These are phyloP conservation scores for Theobroma cacao DNA, from an alignment of 345 rosid species.

Conservation along the genomic window DNA sequence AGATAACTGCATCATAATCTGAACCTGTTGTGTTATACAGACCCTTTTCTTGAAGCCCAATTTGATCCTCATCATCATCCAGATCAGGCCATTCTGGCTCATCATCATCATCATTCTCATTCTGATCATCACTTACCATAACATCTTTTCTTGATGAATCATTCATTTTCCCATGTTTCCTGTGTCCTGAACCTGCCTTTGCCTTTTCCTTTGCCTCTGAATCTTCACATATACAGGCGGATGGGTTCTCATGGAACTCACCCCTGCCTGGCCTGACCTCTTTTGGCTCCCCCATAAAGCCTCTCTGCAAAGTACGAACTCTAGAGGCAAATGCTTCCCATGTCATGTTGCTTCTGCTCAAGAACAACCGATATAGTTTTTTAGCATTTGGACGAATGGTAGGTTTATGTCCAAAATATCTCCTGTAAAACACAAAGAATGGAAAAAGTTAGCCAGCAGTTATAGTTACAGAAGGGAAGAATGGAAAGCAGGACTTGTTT, in stretches of 20 bases:
- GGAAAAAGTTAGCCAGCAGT: conserved; percentile 14
- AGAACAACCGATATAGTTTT: conserved; percentile 72
- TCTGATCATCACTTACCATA: conserved; percentile 35
- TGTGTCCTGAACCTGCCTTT: conserved; percentile 29
- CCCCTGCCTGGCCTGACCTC: conserved; percentile 95
- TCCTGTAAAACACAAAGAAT: conserved; percentile 43
- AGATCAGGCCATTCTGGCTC: conserved; percentile 63
- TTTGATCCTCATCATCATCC: conserved; percentile 60
- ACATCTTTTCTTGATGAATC: conserved; percentile 31
- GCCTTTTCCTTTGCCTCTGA: conserved; percentile 46
- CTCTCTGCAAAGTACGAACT: conserved; percentile 71
- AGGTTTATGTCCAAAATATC: conserved; percentile 89
- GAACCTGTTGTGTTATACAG: conserved; percentile 41
- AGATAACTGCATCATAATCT: conserved; percentile 53
- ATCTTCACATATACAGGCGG: conserved; percentile 82
- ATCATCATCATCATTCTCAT: conserved; percentile 43
- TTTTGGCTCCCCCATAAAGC: conserved; percentile 96
- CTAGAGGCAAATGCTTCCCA: conserved; percentile 90
- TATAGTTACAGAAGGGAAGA: neutral
- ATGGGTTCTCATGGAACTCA: conserved; percentile 96
- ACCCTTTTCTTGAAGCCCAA: conserved; percentile 38
- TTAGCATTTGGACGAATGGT: conserved; percentile 95
- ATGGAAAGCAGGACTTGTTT: conserved; percentile 12
- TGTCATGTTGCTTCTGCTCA: conserved; percentile 56
- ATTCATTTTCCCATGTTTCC: conserved; percentile 50